Conservation (phyloP, 2,329 filamentous ascomycete genomes). For the Penicillium digitatum region DNA sequence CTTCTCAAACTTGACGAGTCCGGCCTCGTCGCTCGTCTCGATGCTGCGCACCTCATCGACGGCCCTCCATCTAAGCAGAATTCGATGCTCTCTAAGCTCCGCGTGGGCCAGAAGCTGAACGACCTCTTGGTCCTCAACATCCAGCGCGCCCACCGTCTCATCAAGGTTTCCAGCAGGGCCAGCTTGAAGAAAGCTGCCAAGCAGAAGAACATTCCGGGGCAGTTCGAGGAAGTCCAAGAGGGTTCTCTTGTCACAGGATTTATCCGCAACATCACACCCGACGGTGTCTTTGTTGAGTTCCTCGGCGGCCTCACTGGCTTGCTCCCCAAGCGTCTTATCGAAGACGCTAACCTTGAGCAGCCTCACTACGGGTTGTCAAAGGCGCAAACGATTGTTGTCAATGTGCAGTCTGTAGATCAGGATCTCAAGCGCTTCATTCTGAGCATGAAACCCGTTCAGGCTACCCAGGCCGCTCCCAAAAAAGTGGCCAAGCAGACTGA, state of each 20-base stretch:
- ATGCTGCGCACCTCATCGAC: conserved; percentile 76
- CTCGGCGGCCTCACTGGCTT: conserved; percentile 71
- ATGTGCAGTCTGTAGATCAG: conserved; percentile 67
- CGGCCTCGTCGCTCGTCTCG: conserved; percentile 72
- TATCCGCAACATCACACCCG: conserved; percentile 75
- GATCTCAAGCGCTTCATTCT: conserved; percentile 66
- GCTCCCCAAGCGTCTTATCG: conserved; percentile 72
- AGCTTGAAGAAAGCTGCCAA: conserved; percentile 73
- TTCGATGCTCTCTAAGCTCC: conserved; percentile 72
- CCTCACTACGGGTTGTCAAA: conserved; percentile 75
- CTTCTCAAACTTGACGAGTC: conserved; percentile 71
- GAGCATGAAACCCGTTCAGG: conserved; percentile 51
- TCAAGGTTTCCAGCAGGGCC: conserved; percentile 77
- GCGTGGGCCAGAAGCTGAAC: conserved; percentile 75
- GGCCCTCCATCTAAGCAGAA: conserved; percentile 74
- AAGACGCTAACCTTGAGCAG: conserved; percentile 62
- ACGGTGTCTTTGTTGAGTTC: conserved; percentile 86
- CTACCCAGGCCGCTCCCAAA: conserved; percentile 49
- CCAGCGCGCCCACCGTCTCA: conserved; percentile 68
- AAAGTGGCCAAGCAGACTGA: conserved; percentile 39
- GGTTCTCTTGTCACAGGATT: conserved; percentile 71
- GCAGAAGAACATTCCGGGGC: conserved; percentile 65
- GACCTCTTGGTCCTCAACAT: conserved; percentile 87
- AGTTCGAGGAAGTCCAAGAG: conserved; percentile 66
- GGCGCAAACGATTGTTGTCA: conserved; percentile 69